These are phyloP conservation scores for Durusdinium trenchii DNA, from an alignment of 73 alveolate genomes.

Conservation along the genomic window DNA sequence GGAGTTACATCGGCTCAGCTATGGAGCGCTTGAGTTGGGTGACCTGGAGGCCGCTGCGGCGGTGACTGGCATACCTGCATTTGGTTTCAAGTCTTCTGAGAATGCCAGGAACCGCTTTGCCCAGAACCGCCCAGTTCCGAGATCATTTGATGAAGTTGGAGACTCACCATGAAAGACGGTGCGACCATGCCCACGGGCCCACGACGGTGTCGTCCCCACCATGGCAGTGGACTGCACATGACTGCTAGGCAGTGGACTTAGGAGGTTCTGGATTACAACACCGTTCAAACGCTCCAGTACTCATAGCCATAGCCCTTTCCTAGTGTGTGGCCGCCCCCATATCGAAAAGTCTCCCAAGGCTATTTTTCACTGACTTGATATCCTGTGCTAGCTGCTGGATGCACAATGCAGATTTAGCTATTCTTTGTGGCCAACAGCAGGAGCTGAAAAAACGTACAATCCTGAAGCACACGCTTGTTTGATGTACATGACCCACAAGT, in stretches of 20 bases:
- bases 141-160: background rate
- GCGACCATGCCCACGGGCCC: background rate
- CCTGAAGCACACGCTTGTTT: background rate
- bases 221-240: background rate
- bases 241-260: background rate
- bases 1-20: constrained; percentile 51
- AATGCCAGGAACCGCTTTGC: background rate
- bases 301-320: background rate
- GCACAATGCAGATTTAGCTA: no score
- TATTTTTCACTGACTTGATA: no score
- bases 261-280: background rate
- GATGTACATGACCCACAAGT: background rate
- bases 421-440: background rate
- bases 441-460: no score
- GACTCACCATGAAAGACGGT: background rate
- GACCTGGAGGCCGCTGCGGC: background rate
- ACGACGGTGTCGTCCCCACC: background rate
- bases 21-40: constrained; percentile 12
- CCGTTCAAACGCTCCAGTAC: no score
- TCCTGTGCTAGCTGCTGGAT: no score
- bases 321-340: no score
- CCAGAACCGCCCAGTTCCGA: background rate
- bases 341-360: no score
- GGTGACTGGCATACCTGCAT: background rate
- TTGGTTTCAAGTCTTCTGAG: background rate